Percentiles rank a stretch among this genome's conserved stretches.
Conservation (phyloP, 2,329 filamentous ascomycete genomes). For the Hirsutella rhossiliensis region DNA sequence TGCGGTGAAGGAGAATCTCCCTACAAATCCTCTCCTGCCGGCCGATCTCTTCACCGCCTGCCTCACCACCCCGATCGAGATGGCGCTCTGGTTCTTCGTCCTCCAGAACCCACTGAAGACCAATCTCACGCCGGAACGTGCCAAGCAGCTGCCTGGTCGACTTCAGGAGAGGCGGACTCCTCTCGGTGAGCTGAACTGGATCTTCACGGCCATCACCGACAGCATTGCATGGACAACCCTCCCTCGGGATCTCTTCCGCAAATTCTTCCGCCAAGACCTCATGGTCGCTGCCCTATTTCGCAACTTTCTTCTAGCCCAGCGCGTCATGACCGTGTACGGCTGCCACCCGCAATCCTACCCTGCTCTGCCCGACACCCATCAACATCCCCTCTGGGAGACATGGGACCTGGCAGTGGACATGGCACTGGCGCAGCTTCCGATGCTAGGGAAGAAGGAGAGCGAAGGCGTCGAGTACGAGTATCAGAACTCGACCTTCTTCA, state of each 20-base stretch:
- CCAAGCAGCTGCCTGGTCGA: conserved; percentile 79
- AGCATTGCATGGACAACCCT: conserved; percentile 97
- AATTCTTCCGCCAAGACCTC: conserved; percentile 91
- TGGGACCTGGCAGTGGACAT: conserved; percentile 97
- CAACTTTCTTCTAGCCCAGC: conserved; percentile 88
- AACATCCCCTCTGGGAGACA: conserved; percentile 91
- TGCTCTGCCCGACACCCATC: conserved; percentile 83
- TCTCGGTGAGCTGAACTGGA: conserved; percentile 95
- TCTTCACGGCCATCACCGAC: conserved; percentile 97
- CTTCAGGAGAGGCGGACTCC: conserved; percentile 89
- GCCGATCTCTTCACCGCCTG: conserved; percentile 95
- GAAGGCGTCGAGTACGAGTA: conserved; percentile 77
- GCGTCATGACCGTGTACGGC: conserved; percentile 92
- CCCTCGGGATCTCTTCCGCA: conserved; percentile 82
- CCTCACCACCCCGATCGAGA: conserved; percentile 92
- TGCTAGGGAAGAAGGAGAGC: conserved; percentile 66
- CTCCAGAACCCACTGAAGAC: conserved; percentile 71
- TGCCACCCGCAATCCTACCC: conserved; percentile 91
- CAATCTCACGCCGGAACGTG: conserved; percentile 65
- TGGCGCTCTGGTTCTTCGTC: conserved; percentile 93
- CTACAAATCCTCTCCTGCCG: conserved; percentile 85
- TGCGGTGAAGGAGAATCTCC: conserved; percentile 78
- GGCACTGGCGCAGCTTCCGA: conserved; percentile 79
- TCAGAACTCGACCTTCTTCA: conserved; percentile 89
- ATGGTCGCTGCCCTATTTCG: conserved; percentile 98